Percentiles rank a stretch among this genome's conserved stretches.
Evolutionary conservation across 768 basidiomycete species (phyloP).

Genomic region (Suillus variegatus): DNA sequence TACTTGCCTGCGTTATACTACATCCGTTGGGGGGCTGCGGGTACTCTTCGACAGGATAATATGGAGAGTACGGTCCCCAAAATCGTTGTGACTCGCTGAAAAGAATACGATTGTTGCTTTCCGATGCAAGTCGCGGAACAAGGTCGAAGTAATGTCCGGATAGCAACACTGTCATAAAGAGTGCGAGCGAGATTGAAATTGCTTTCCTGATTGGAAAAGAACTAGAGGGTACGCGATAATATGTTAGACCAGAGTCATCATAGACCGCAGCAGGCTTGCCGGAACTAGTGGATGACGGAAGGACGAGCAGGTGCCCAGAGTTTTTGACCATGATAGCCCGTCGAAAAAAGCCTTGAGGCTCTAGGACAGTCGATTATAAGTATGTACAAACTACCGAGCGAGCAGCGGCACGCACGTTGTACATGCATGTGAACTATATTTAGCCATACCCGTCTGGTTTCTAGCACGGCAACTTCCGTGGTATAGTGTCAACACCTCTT

Average conservation of each 20-base stretch:
- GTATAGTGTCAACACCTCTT: no score
- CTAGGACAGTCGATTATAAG: neutral
- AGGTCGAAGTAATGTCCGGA: neutral
- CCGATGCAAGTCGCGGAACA: neutral
- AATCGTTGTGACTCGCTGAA: neutral
- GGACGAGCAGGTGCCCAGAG: neutral
- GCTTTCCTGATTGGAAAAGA: neutral
- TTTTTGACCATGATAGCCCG: neutral
- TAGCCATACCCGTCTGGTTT: no score
- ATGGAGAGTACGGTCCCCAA: constrained; percentile 3
- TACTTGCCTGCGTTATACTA: constrained; percentile 1
- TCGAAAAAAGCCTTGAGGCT: neutral
- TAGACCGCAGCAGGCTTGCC: neutral
- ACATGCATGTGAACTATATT: no score
- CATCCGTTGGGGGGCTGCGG: neutral
- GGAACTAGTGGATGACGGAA: neutral
- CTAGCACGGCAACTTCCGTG: no score
- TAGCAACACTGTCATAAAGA: neutral
- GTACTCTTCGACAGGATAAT: neutral
- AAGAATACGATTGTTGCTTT: neutral
- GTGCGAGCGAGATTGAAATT: neutral
- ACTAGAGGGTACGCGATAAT: neutral
- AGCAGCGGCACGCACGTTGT: neutral
- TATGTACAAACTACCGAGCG: neutral
- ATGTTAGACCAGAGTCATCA: no score